Evolutionary conservation across 345 rosid genomes (phyloP).

Genomic region (Eucalyptus pauciflora): DNA sequence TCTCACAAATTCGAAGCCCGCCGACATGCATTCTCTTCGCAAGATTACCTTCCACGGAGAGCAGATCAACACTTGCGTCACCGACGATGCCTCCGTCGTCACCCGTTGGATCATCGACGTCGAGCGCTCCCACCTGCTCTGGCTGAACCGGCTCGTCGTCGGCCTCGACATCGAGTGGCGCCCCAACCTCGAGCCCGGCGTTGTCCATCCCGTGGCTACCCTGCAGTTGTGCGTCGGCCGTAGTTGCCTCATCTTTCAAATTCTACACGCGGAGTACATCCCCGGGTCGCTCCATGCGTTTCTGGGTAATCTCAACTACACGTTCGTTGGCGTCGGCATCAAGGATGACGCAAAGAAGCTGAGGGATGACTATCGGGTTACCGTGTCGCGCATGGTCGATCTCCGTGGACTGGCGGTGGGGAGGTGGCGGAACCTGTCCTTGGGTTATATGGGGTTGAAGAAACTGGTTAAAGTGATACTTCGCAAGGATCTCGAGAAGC

Average conservation of each 20-base stretch:
- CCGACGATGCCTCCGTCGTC: background rate
- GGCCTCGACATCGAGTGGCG: background rate
- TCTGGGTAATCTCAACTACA: background rate
- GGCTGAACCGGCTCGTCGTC: background rate
- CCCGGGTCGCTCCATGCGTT: slow-evolving; percentile 3
- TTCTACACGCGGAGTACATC: background rate
- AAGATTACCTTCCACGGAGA: background rate
- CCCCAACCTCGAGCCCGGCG: background rate
- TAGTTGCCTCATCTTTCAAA: slow-evolving; percentile 2
- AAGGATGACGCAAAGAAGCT: slow-evolving; percentile 8
- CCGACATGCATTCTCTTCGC: background rate
- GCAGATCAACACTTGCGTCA: background rate
- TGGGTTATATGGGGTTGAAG: slow-evolving; percentile 6
- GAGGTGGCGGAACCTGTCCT: background rate
- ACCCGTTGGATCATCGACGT: background rate
- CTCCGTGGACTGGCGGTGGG: slow-evolving; percentile 3
- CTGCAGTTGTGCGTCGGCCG: background rate
- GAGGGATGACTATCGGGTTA: background rate
- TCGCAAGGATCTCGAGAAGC: background rate
- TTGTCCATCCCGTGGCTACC: background rate
- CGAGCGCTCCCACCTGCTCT: background rate
- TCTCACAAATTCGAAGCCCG: background rate
- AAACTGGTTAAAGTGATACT: background rate
- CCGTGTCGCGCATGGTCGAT: background rate
- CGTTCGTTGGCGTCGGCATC: slow-evolving; percentile 17